Conservation (phyloP, 2,329 filamentous ascomycete species). For the Coniella lustricola region DNA sequence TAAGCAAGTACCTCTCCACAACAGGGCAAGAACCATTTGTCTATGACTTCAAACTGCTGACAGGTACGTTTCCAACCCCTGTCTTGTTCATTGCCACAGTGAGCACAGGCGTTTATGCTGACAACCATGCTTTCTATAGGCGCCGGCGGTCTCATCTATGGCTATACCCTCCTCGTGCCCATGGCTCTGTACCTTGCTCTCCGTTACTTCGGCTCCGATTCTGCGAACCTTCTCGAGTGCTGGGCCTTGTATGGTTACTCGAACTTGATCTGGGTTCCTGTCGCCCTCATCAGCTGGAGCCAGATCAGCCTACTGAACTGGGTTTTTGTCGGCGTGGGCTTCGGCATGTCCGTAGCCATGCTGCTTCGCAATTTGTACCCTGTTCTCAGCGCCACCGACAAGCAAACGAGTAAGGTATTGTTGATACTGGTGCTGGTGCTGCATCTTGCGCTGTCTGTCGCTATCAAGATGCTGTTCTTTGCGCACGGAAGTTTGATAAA, state of each 20-base stretch:
- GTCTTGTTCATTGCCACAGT: no score
- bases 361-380: conserved; percentile 82
- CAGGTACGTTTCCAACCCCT: conserved; percentile 46
- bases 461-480: conserved; percentile 97
- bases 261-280: conserved; percentile 95
- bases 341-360: conserved; percentile 76
- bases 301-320: conserved; percentile 83
- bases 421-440: conserved; percentile 76
- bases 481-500: conserved; percentile 62
- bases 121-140: conserved; percentile 34
- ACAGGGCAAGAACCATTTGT: conserved; percentile 67
- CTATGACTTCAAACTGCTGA: conserved; percentile 86
- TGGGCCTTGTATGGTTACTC: conserved; percentile 93
- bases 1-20: conserved; percentile 77
- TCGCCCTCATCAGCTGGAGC: conserved; percentile 87
- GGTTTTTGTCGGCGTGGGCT: conserved; percentile 83
- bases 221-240: conserved; percentile 88
- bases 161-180: conserved; percentile 85
- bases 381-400: conserved; percentile 85
- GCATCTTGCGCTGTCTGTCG: conserved; percentile 83
- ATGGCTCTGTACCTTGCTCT: conserved; percentile 79
- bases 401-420: conserved; percentile 82
- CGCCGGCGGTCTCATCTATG: conserved; percentile 88
- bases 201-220: conserved; percentile 92
- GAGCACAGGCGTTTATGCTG: neutral